Conservation (phyloP, 306 rosid species). For the Rubus idaeus region DNA sequence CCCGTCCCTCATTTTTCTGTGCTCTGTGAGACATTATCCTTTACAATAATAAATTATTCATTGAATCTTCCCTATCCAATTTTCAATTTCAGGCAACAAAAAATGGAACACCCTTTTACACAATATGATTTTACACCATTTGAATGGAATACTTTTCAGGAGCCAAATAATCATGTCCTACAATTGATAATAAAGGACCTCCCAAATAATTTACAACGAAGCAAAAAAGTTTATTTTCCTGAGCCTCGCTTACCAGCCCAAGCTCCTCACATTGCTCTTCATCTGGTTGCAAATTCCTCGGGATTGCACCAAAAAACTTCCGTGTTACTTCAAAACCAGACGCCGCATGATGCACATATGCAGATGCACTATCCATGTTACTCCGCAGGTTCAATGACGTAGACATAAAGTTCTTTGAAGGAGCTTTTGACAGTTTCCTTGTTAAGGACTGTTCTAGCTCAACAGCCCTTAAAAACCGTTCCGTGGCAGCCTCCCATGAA, state of each 20-base stretch:
- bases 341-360: conserved; percentile 62
- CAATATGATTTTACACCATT: neutral
- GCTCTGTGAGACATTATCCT: neutral
- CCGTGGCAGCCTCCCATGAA: conserved; percentile 93
- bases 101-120: neutral
- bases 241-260: no score
- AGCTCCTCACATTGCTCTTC: conserved; percentile 74
- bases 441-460: conserved; percentile 47
- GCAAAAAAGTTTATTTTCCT: no score
- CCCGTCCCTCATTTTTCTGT: neutral
- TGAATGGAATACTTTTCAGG: neutral
- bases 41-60: neutral
- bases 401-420: conserved; percentile 52
- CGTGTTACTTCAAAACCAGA: conserved; percentile 79
- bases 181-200: no score
- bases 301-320: conserved; percentile 82
- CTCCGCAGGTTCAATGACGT: conserved; percentile 41
- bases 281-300: conserved; percentile 78
- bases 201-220: no score
- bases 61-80: neutral
- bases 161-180: no score
- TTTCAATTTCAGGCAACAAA: neutral
- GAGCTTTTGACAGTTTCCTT: conserved; percentile 27
- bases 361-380: conserved; percentile 60
- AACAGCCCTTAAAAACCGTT: conserved; percentile 61